Evolutionary conservation across 305 asterid species (phyloP).

Genomic region (Solanum hybrid): DNA sequence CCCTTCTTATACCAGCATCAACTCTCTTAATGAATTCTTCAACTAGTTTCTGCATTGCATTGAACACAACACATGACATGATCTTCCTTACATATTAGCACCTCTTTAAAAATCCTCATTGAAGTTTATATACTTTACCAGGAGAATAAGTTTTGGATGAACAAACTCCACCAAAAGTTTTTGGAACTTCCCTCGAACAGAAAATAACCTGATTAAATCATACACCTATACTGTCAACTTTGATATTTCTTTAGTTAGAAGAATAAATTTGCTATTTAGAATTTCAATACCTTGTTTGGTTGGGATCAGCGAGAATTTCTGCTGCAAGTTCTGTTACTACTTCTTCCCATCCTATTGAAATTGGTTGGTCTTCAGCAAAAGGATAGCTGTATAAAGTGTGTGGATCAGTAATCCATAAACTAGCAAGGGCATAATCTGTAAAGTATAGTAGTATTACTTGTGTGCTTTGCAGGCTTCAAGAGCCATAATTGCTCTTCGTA

Average conservation of each 20-base stretch:
- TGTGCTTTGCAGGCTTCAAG: constrained; percentile 92
- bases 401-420: not conserved
- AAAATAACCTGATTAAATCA: constrained; percentile 36
- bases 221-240: not conserved
- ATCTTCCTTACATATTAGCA: not conserved
- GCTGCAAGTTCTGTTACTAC: constrained; percentile 54
- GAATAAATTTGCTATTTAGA: not conserved
- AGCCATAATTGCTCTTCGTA: constrained; percentile 81
- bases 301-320: constrained; percentile 59
- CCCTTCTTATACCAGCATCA: constrained; percentile 45
- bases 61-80: not conserved
- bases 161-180: constrained; percentile 55
- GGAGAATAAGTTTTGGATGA: constrained; percentile 70
- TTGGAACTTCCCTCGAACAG: constrained; percentile 54
- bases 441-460: constrained; percentile 32
- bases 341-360: constrained; percentile 82
- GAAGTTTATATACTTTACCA: constrained; percentile 35
- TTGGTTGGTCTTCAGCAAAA: constrained; percentile 73
- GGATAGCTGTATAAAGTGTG: constrained; percentile 48
- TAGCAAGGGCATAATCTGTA: not conserved
- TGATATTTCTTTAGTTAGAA: not conserved
- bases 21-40: constrained; percentile 48
- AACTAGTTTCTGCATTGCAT: constrained; percentile 53
- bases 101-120: not conserved
- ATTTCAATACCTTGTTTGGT: constrained; percentile 36